Evolutionary conservation across 345 rosid genomes (phyloP), one percentile per base, ranked within the genome.

Genomic region (Citrus maxima): DNA sequence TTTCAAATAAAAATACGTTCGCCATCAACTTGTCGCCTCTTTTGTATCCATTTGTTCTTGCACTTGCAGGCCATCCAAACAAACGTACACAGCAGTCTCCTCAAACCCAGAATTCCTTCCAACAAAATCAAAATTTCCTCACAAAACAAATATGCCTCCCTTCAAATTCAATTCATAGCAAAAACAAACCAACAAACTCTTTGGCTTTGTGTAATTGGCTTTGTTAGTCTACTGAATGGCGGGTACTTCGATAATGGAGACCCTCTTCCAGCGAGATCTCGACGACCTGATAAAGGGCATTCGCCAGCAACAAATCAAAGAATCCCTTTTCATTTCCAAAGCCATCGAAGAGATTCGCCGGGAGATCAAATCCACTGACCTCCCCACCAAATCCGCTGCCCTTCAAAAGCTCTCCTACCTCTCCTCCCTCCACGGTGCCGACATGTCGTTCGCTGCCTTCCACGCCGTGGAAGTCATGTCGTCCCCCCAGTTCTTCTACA

Each of bases 371-470:
- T 83, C 88, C 61, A 94, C 98, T 30, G 98, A 96, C 86, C 81
- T 85, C 77, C 87, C 86, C 74, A 96, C 94, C 80, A 96, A 96
- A 86, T 90, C 99, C 75, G 77, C 82, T 24, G 99, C 98, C 34
- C 94, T 96, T 51, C 93, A 90, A 75, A 96, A 96, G 81, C 97
- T 96, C 59, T 80, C 93, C 6, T 96, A 91, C 82, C 94, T 96
- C 83, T 85, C 85, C 77, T 86, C 97, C 28, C 86, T 96, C 81
- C 84, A 90, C 80, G 90, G 85, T 79, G 80, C 78, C 78, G 98
- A 96, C 83, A 90, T 94, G 97, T 84, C 98, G 8, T 94, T 95
- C 91, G 98, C 97, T 3, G 82, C 94, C 22, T 96, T 94, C 73
- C 92, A 93, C 82, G 97, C 97, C 81, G 81, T 96, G 6, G 99